phyloP scores from a whole-genome alignment of 2,329 filamentous ascomycete genomes.

The Neurospora crassa region DNA sequence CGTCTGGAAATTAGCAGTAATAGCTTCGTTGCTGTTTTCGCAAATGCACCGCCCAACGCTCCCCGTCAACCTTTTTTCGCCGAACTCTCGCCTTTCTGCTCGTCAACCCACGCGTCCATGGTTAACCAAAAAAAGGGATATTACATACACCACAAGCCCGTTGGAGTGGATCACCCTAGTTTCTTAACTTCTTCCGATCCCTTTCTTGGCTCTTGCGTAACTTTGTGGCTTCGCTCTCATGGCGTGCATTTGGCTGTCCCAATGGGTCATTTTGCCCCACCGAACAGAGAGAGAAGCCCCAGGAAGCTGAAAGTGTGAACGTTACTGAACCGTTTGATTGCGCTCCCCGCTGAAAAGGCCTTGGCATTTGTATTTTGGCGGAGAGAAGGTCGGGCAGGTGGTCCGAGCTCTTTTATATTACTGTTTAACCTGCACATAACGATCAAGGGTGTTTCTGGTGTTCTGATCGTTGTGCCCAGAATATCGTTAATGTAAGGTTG shows the following conservation, averaged over 20 bases:
- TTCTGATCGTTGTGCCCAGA: too few relatives aligned
- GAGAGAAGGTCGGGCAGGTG: not conserved
- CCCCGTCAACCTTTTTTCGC: not conserved
- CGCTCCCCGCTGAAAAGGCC: not conserved
- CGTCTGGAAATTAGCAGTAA: not conserved
- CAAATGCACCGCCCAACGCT: not conserved
- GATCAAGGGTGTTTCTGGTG: too few relatives aligned
- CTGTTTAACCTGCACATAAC: too few relatives aligned
- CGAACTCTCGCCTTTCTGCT: not conserved
- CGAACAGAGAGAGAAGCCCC: not conserved
- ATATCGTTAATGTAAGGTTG: too few relatives aligned
- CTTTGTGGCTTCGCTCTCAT: not conserved
- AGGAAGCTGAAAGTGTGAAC: not conserved
- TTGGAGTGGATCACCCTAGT: not conserved
- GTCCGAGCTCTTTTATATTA: not conserved
- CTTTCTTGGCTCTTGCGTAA: not conserved
- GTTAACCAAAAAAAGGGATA: not conserved
- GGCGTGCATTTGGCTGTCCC: not conserved
- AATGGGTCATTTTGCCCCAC: not conserved
- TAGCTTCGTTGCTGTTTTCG: not conserved
- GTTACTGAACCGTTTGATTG: not conserved
- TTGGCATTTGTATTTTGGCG: not conserved
- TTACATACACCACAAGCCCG: not conserved
- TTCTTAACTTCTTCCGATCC: not conserved
- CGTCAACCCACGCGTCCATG: not conserved